These are phyloP conservation scores for Morella rubra DNA, from an alignment of 306 rosid genomes.

Conservation along the genomic window DNA sequence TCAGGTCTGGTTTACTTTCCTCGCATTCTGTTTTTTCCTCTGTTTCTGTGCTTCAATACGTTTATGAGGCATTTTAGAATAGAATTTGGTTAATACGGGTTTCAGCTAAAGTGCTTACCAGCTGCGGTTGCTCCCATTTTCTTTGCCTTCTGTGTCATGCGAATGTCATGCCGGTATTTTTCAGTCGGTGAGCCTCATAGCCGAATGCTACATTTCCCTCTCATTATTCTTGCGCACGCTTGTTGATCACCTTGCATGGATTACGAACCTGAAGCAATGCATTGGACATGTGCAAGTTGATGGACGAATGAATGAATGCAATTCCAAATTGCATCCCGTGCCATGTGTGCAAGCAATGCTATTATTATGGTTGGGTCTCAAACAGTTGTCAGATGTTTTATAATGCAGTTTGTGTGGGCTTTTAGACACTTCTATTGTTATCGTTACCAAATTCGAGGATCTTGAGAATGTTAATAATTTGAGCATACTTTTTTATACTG, in stretches of 20 bases:
- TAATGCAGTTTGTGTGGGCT: background rate
- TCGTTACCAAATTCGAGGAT: background rate
- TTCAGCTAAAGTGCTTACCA: background rate
- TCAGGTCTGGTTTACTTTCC: slow-evolving; percentile 31
- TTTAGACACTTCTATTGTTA: background rate
- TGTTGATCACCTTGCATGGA: background rate
- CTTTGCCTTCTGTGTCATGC: background rate
- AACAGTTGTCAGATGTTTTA: background rate
- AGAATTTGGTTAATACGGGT: background rate
- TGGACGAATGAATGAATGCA: background rate
- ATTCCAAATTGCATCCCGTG: background rate
- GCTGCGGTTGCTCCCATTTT: background rate
- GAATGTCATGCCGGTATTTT: background rate
- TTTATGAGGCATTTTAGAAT: background rate
- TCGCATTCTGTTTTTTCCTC: background rate
- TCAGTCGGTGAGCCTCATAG: background rate
- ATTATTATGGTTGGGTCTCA: background rate
- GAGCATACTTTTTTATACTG: too few relatives aligned
- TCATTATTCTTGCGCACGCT: background rate
- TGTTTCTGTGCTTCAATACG: slow-evolving; percentile 7
- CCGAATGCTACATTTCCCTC: background rate
- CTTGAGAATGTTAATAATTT: background rate
- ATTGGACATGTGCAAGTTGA: background rate
- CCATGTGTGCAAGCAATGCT: background rate
- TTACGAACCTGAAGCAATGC: background rate